Evolutionary conservation across 1,284 basidiomycete genomes (phyloP).

Genomic region (Taiwanofungus camphoratus): DNA sequence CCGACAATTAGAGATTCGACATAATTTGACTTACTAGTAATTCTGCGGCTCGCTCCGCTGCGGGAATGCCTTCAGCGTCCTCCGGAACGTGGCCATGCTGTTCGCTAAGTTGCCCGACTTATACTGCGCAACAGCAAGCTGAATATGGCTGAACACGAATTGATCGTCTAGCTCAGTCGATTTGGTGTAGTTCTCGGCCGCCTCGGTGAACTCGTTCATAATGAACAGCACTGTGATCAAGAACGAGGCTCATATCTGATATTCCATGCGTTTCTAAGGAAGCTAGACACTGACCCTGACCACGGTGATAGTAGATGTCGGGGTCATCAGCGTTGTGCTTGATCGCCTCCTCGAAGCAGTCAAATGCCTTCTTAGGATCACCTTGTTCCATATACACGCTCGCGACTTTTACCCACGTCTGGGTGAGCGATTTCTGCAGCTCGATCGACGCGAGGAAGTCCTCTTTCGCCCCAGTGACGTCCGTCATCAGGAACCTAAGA

Average conservation of each 20-base stretch:
- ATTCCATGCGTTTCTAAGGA: too few relatives aligned
- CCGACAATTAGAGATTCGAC: neutral
- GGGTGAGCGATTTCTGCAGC: constrained; percentile 74
- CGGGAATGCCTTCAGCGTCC: constrained; percentile 78
- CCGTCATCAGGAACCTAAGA: constrained; percentile 79
- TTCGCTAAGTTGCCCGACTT: constrained; percentile 77
- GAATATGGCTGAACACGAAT: constrained; percentile 95
- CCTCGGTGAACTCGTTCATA: constrained; percentile 83
- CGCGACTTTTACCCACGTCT: constrained; percentile 95
- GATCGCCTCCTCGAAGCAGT: constrained; percentile 90
- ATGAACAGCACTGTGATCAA: constrained; percentile 80
- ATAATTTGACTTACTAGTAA: constrained; percentile 68
- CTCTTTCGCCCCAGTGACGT: constrained; percentile 78
- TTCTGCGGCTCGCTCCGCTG: constrained; percentile 82
- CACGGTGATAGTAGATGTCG: constrained; percentile 98
- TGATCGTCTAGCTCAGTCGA: constrained; percentile 78
- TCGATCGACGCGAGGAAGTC: constrained; percentile 81
- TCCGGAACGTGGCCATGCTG: constrained; percentile 87
- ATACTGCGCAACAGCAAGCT: constrained; percentile 96
- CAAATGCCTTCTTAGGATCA: constrained; percentile 76
- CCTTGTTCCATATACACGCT: constrained; percentile 97
- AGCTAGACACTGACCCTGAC: constrained; percentile 64
- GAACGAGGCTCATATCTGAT: neutral
- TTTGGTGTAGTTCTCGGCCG: constrained; percentile 87
- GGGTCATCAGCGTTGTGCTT: constrained; percentile 81